Evolutionary conservation across 176 grass and related monocot genomes (phyloP).

Genomic region (Rhynchospora pubera): DNA sequence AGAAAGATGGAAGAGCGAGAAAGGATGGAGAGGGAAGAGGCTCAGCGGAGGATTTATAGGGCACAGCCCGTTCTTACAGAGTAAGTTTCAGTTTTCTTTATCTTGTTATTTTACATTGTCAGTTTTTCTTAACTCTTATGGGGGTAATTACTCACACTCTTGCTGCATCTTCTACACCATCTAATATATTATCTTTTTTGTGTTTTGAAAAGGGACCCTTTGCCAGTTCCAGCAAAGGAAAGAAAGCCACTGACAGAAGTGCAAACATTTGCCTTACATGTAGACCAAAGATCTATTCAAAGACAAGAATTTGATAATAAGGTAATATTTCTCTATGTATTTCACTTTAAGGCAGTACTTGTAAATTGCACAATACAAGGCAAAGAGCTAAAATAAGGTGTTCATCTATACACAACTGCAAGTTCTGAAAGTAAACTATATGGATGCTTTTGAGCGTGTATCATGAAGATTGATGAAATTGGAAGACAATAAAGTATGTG

Average conservation of each 20-base stretch:
- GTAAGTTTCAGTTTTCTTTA: slow-evolving; percentile 35
- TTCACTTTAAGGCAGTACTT: not conserved
- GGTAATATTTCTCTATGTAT: slow-evolving; percentile 23
- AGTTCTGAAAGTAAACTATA: no score
- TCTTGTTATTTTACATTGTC: not conserved
- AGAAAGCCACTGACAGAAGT: slow-evolving; percentile 86
- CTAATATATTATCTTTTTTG: slow-evolving; percentile 7
- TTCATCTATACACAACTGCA: no score
- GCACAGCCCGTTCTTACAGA: slow-evolving; percentile 71
- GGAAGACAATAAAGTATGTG: no score
- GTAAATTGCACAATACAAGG: not conserved
- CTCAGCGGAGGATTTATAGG: slow-evolving; percentile 49
- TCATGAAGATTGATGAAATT: no score
- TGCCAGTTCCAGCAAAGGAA: slow-evolving; percentile 70
- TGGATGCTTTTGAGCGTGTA: no score
- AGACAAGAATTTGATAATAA: slow-evolving; percentile 88
- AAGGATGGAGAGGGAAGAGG: slow-evolving; percentile 57
- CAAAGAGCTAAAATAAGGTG: not conserved
- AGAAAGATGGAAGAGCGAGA: slow-evolving; percentile 54
- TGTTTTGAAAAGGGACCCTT: slow-evolving; percentile 51
- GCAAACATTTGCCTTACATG: slow-evolving; percentile 56
- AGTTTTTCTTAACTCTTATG: not conserved
- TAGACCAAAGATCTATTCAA: slow-evolving; percentile 59
- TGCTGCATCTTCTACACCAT: no score
- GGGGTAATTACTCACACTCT: not conserved